A percentile compares a stretch with the other conserved stretches of the same genome.
phyloP scores from a whole-genome alignment of 371 early-diverging fungal genomes.

The Mortierella polycephala region DNA sequence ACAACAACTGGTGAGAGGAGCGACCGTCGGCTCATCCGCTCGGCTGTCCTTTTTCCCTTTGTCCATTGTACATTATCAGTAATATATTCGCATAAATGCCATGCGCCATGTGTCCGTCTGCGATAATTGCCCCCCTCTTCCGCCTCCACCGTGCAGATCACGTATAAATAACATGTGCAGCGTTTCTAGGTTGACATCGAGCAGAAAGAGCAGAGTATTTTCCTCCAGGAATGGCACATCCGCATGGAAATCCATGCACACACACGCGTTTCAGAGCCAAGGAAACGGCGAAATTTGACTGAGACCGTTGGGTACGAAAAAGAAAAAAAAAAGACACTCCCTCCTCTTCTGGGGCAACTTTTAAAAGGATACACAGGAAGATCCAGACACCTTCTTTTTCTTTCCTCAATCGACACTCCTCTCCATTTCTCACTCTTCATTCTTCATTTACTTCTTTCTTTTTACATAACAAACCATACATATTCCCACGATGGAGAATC shows the following conservation, averaged over 20 bases:
- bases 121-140: too few relatives aligned
- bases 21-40: background rate
- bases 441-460: conserved; percentile 1
- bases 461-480: background rate
- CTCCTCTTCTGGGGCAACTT: background rate
- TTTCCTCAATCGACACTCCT: background rate
- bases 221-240: too few relatives aligned
- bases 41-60: background rate
- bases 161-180: too few relatives aligned
- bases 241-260: too few relatives aligned
- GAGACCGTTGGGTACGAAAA: too few relatives aligned
- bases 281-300: too few relatives aligned
- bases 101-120: too few relatives aligned
- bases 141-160: too few relatives aligned
- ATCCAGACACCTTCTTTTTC: background rate
- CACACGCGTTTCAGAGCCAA: too few relatives aligned
- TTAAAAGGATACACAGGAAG: too few relatives aligned
- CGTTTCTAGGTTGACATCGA: too few relatives aligned
- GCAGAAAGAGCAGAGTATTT: too few relatives aligned
- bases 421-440: background rate
- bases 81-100: background rate
- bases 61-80: background rate
- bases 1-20: conserved; percentile 19
- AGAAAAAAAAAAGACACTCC: background rate
- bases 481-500: conserved; percentile 24